phyloP scores from a whole-genome alignment of 768 basidiomycete genomes.

The Cystobasidiopsis lactophilus region DNA sequence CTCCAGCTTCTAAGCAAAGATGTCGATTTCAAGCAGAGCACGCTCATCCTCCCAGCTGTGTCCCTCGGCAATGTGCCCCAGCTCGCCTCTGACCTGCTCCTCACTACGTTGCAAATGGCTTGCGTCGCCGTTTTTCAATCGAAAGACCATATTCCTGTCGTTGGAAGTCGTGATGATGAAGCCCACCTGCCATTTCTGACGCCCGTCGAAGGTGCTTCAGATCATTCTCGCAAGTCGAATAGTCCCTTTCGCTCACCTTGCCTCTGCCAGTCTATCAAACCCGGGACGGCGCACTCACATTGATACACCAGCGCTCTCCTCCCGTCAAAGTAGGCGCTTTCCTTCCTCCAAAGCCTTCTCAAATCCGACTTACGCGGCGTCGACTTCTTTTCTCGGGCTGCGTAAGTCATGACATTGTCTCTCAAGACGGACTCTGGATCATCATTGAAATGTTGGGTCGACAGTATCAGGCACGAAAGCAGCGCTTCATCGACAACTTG shows the following conservation, averaged over 20 bases:
- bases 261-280: not conserved
- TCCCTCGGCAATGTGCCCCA: not conserved
- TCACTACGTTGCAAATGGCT: not conserved
- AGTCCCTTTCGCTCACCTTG: not conserved
- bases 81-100: not conserved
- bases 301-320: not conserved
- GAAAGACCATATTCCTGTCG: not conserved
- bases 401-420: no score
- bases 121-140: not conserved
- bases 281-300: not conserved
- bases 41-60: not conserved
- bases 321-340: not conserved
- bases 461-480: not conserved
- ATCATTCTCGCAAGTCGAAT: no score
- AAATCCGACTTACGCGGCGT: no score
- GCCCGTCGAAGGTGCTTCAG: not conserved
- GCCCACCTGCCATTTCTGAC: not conserved
- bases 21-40: not conserved
- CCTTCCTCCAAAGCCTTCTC: not conserved
- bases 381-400: no score
- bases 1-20: not conserved
- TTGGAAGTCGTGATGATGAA: not conserved
- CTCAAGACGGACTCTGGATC: no score
- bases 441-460: no score
- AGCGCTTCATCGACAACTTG: not conserved